These are phyloP conservation scores for Blastobotrys serpentis DNA, from an alignment of 1,139 yeast species.

Conservation along the genomic window DNA sequence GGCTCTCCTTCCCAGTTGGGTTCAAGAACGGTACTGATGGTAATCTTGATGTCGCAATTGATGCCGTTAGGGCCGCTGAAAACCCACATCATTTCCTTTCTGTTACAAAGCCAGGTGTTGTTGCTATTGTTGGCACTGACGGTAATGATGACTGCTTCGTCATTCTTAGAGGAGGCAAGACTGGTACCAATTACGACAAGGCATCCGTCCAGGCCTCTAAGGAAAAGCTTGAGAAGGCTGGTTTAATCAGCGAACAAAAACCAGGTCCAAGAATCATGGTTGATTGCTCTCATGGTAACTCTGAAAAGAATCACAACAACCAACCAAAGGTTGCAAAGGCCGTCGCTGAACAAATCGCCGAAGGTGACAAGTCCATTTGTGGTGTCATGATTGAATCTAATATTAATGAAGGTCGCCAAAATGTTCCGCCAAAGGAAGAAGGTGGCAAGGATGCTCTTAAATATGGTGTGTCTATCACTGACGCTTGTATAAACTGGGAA, in stretches of 20 bases:
- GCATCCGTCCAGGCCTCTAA: constrained; percentile 68
- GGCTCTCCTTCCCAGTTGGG: constrained; percentile 94
- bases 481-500: constrained; percentile 93
- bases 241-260: constrained; percentile 47
- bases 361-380: constrained; percentile 76
- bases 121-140: constrained; percentile 91
- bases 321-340: constrained; percentile 89
- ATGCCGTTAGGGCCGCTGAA: constrained; percentile 89
- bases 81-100: constrained; percentile 93
- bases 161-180: constrained; percentile 92
- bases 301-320: constrained; percentile 82
- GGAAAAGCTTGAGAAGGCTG: constrained; percentile 58
- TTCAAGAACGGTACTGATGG: constrained; percentile 98
- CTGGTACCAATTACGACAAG: constrained; percentile 85
- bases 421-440: constrained; percentile 65
- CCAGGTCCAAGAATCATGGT: constrained; percentile 73
- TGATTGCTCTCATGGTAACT: constrained; percentile 97
- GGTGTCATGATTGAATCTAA: constrained; percentile 98
- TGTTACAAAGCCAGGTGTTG: constrained; percentile 92
- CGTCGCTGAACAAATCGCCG: constrained; percentile 71
- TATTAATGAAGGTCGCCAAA: constrained; percentile 88
- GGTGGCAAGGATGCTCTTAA: constrained; percentile 73
- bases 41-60: constrained; percentile 84
- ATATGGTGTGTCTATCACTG: constrained; percentile 94
- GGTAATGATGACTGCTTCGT: constrained; percentile 91